Conservation (phyloP, 1,139 yeast species). For the Magnusiomyces fungicola region DNA sequence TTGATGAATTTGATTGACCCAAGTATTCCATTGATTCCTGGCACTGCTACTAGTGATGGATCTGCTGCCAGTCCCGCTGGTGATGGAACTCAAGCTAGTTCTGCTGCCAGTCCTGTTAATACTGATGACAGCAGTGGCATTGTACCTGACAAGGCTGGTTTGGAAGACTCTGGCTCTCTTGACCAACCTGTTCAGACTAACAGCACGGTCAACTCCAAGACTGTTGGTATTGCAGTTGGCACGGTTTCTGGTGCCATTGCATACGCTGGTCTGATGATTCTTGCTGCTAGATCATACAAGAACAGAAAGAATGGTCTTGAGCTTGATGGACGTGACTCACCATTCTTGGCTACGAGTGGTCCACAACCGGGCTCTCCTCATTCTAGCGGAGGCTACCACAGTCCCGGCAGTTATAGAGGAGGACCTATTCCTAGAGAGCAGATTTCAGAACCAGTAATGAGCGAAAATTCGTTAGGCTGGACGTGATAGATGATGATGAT, state of each 20-base stretch:
- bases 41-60: slow-evolving; percentile 11
- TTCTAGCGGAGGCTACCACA: not conserved
- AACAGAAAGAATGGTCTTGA: slow-evolving; percentile 20
- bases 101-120: not conserved
- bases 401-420: slow-evolving; percentile 1
- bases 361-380: slow-evolving; percentile 1
- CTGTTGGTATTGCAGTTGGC: slow-evolving; percentile 36
- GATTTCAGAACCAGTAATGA: slow-evolving; percentile 36
- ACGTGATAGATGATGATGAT: slow-evolving; percentile 17
- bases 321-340: slow-evolving; percentile 14
- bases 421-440: slow-evolving; percentile 19
- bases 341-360: slow-evolving; percentile 14
- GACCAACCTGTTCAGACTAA: slow-evolving; percentile 27
- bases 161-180: slow-evolving; percentile 29
- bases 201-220: slow-evolving; percentile 25
- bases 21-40: slow-evolving; percentile 30
- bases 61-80: slow-evolving; percentile 14
- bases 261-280: slow-evolving; percentile 33
- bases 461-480: slow-evolving; percentile 38
- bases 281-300: slow-evolving; percentile 29
- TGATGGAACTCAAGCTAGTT: not conserved
- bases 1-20: slow-evolving; percentile 37
- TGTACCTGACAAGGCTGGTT: slow-evolving; percentile 9
- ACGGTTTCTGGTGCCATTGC: slow-evolving; percentile 33
- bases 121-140: not conserved